Percentiles rank a stretch among this genome's conserved stretches.
phyloP scores from a whole-genome alignment of 805 yeast species.

The Candida stauntonica region DNA sequence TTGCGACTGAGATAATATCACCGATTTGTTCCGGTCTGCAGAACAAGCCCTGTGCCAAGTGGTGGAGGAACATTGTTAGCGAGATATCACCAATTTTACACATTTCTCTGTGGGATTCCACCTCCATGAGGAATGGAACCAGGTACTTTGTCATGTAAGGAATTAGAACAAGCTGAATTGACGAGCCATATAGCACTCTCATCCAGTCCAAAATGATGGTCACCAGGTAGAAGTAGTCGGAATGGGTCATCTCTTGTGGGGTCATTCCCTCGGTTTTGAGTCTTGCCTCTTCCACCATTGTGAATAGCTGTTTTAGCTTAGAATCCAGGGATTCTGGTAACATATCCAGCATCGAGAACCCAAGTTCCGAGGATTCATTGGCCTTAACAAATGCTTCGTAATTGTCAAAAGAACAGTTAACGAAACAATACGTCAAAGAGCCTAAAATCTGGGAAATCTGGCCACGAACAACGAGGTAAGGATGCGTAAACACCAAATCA shows the following conservation, averaged over 20 bases:
- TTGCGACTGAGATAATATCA: conserved; percentile 39
- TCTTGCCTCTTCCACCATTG: conserved; percentile 39
- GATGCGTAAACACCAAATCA: conserved; percentile 48
- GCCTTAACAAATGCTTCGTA: conserved; percentile 37
- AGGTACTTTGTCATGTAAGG: conserved; percentile 49
- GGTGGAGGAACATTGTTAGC: conserved; percentile 44
- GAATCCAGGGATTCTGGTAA: conserved; percentile 31
- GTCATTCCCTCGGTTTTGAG: conserved; percentile 29
- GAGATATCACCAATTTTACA: conserved; percentile 63
- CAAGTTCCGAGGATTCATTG: conserved; percentile 34
- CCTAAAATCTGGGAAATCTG: conserved; percentile 56
- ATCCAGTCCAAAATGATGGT: conserved; percentile 65
- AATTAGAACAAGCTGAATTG: conserved; percentile 48
- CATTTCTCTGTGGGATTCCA: conserved; percentile 71
- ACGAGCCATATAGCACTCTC: conserved; percentile 46
- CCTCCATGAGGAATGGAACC: conserved; percentile 63
- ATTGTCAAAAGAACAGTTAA: conserved; percentile 37
- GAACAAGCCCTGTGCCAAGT: conserved; percentile 42
- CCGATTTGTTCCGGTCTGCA: conserved; percentile 39
- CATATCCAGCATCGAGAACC: conserved; percentile 28
- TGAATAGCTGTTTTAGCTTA: conserved; percentile 41
- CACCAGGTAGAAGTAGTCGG: conserved; percentile 58
- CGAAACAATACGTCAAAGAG: conserved; percentile 35
- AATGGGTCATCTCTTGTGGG: conserved; percentile 53
- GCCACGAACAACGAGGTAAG: conserved; percentile 68